These are phyloP conservation scores for Colletotrichum godetiae DNA, from an alignment of 2,329 filamentous ascomycete genomes.

Conservation along the genomic window DNA sequence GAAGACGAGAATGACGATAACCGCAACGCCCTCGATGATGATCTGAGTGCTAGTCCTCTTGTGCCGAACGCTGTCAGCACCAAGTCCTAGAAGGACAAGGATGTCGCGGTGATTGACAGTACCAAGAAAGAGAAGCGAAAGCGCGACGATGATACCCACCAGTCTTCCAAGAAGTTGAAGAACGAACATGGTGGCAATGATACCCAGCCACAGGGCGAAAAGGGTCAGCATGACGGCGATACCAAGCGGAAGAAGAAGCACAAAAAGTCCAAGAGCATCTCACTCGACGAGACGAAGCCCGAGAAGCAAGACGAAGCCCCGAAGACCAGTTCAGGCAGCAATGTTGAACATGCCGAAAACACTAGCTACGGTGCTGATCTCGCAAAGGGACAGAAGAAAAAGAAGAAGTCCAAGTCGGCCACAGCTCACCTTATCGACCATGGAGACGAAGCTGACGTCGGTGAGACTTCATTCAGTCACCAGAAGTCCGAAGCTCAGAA, in stretches of 20 bases:
- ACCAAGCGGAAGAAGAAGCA: slow-evolving; percentile 1
- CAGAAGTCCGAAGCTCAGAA: background rate
- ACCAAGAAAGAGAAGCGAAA: slow-evolving; percentile 11
- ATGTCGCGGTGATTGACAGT: background rate
- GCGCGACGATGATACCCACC: background rate
- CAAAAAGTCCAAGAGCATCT: background rate
- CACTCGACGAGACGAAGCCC: background rate
- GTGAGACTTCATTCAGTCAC: background rate
- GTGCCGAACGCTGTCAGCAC: background rate
- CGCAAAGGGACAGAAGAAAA: background rate
- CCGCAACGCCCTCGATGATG: slow-evolving; percentile 6
- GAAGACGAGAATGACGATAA: background rate
- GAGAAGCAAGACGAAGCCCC: background rate
- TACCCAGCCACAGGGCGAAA: background rate
- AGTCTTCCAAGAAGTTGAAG: slow-evolving; percentile 4
- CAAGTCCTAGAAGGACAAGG: slow-evolving; percentile 7
- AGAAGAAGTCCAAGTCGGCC: background rate
- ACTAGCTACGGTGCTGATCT: background rate
- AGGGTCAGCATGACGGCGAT: background rate
- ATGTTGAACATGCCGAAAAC: background rate
- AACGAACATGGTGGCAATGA: background rate
- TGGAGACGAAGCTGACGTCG: background rate
- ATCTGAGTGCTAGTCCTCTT: slow-evolving; percentile 2
- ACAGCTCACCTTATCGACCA: background rate
- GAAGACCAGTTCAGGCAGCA: background rate